Conservation (phyloP, 345 rosid species). For the Corchorus olitorius region DNA sequence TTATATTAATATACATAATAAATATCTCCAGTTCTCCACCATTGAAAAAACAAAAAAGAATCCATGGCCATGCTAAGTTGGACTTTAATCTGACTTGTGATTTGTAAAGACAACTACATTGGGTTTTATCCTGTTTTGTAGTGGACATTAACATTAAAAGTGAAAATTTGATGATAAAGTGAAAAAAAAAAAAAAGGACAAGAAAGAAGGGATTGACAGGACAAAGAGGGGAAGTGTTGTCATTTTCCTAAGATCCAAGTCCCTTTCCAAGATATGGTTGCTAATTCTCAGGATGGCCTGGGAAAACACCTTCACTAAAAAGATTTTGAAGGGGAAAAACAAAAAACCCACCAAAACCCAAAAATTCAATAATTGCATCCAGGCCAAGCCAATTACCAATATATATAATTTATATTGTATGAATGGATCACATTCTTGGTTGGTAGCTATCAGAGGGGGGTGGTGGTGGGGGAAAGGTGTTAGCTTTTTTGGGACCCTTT, state of each 20-base stretch:
- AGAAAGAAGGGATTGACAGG: constrained; percentile 22
- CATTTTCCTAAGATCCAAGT: constrained; percentile 33
- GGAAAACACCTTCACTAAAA: constrained; percentile 16
- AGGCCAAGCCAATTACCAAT: background rate
- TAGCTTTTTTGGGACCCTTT: constrained; percentile 16
- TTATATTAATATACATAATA: too few relatives aligned
- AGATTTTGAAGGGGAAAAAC: constrained; percentile 24
- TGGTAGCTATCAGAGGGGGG: constrained; percentile 26
- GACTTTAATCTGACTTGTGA: constrained; percentile 4
- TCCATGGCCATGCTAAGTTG: background rate
- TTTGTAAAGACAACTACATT: background rate
- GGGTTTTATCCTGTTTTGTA: constrained; percentile 9
- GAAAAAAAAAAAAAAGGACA: background rate
- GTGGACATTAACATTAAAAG: background rate
- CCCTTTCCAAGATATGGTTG: constrained; percentile 48
- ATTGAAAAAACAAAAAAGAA: background rate
- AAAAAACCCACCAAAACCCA: constrained; percentile 14
- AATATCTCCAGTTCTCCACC: background rate
- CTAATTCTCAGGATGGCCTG: constrained; percentile 32
- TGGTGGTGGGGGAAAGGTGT: constrained; percentile 20
- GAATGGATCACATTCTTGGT: constrained; percentile 42
- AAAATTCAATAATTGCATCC: constrained; percentile 42
- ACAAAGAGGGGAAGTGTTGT: constrained; percentile 27
- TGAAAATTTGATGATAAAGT: background rate
- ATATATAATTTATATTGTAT: background rate